Evolutionary conservation across 176 grass and related monocot genomes (phyloP).

Genomic region (Poa pratensis): DNA sequence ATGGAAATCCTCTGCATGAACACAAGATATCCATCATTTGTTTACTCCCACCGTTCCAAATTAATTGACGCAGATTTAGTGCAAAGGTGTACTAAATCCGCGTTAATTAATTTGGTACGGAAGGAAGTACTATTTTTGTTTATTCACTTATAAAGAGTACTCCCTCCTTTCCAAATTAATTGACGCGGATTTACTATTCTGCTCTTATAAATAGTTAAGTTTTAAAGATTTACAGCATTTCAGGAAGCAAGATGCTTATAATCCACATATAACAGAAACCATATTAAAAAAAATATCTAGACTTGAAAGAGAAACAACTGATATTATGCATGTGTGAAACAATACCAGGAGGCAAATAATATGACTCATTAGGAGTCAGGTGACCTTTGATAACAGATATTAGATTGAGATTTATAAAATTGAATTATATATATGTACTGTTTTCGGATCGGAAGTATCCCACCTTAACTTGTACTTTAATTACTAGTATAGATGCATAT

Average conservation of each 20-base stretch:
- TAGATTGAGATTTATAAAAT: neutral
- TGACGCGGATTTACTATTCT: neutral
- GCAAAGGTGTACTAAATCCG: too few relatives aligned
- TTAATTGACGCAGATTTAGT: too few relatives aligned
- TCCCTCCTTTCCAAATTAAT: too few relatives aligned
- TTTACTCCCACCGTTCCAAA: neutral
- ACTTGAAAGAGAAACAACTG: neutral
- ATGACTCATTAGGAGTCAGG: neutral
- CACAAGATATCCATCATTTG: constrained; percentile 36
- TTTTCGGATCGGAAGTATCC: neutral
- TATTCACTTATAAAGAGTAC: too few relatives aligned
- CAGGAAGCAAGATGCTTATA: neutral
- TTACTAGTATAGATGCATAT: neutral
- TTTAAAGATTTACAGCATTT: neutral
- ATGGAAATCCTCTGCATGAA: constrained; percentile 66
- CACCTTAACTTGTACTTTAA: neutral
- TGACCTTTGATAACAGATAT: neutral
- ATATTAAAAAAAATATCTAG: neutral
- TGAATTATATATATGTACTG: neutral
- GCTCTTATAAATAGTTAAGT: neutral
- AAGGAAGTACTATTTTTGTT: constrained; percentile 26
- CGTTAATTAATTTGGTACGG: too few relatives aligned
- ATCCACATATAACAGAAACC: neutral
- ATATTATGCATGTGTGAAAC: neutral
- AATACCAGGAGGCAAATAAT: neutral